These are phyloP conservation scores for Pecoramyces ruminantium DNA, from an alignment of 192 early-diverging fungal species.

Conservation along the genomic window DNA sequence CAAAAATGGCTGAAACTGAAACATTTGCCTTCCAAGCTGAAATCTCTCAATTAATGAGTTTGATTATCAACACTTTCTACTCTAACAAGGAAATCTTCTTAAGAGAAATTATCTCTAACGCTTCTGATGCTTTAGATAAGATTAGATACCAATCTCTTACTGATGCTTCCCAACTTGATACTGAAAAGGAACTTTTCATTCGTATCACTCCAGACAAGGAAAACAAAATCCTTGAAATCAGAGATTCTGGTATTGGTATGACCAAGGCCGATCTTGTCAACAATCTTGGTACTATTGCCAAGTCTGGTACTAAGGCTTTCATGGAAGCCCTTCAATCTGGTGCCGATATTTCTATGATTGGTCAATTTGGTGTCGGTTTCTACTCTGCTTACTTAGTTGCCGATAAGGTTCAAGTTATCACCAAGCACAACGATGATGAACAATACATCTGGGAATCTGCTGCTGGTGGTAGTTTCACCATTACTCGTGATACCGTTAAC, in stretches of 20 bases:
- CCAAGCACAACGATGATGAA: slow-evolving; percentile 94
- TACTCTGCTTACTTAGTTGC: slow-evolving; percentile 97
- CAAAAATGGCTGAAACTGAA: slow-evolving; percentile 24
- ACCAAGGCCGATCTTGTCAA: slow-evolving; percentile 91
- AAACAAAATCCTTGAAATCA: slow-evolving; percentile 74
- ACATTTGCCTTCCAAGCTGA: slow-evolving; percentile 96
- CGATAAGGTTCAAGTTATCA: slow-evolving; percentile 87
- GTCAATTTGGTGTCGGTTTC: slow-evolving; percentile 99
- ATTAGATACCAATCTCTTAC: slow-evolving; percentile 92
- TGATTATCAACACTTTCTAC: slow-evolving; percentile 99
- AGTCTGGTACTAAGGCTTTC: slow-evolving; percentile 98
- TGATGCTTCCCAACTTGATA: slow-evolving; percentile 80
- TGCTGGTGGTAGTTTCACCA: neutral
- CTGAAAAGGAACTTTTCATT: slow-evolving; percentile 87
- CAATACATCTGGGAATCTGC: slow-evolving; percentile 53
- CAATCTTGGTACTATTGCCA: slow-evolving; percentile 99
- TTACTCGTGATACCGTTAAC: slow-evolving; percentile 78
- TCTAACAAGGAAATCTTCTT: slow-evolving; percentile 97
- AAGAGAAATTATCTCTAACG: slow-evolving; percentile 92
- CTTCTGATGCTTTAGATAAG: slow-evolving; percentile 93
- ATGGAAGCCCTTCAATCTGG: slow-evolving; percentile 94
- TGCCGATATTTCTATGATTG: slow-evolving; percentile 99
- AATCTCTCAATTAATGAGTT: slow-evolving; percentile 98
- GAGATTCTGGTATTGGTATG: slow-evolving; percentile 84
- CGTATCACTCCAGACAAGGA: slow-evolving; percentile 75